Evolutionary conservation across 2,329 filamentous ascomycete genomes (phyloP).

Genomic region (Pezicula rhizophila): DNA sequence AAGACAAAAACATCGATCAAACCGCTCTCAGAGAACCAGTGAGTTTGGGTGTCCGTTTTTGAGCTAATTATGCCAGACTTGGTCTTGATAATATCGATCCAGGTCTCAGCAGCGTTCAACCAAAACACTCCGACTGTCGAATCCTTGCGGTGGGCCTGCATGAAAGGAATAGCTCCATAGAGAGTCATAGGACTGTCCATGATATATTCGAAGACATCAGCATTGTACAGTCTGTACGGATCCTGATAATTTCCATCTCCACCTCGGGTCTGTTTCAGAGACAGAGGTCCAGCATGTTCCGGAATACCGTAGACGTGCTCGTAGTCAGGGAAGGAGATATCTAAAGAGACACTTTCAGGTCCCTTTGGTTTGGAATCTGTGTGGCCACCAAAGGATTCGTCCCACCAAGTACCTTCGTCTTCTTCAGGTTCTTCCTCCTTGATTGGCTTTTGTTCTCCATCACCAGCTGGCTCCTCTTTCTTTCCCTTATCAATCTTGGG

Average conservation of each 20-base stretch:
- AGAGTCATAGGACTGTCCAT: conserved; percentile 97
- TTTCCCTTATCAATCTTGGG: conserved; percentile 63
- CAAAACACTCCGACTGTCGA: conserved; percentile 96
- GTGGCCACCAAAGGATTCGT: conserved; percentile 90
- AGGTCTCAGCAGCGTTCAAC: conserved; percentile 95
- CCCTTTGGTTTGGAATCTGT: conserved; percentile 94
- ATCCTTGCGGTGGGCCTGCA: conserved; percentile 92
- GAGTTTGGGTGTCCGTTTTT: conserved; percentile 76
- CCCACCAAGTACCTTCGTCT: conserved; percentile 95
- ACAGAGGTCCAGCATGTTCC: conserved; percentile 83
- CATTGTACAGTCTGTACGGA: conserved; percentile 91
- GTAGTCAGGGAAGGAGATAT: conserved; percentile 89
- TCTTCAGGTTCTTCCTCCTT: conserved; percentile 39
- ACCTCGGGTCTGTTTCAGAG: conserved; percentile 83
- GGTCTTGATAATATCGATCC: conserved; percentile 87
- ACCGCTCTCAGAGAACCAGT: conserved; percentile 94
- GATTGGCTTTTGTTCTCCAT: conserved; percentile 37
- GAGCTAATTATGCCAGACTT: conserved; percentile 60
- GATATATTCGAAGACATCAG: conserved; percentile 96
- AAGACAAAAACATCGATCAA: conserved; percentile 91
- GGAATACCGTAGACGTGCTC: conserved; percentile 91
- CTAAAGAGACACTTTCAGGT: conserved; percentile 84
- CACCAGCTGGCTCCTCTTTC: conserved; percentile 30
- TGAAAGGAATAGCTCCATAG: conserved; percentile 94
- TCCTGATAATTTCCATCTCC: conserved; percentile 80